Percentiles rank a stretch among this genome's conserved stretches.
Evolutionary conservation across 148 eudicot species (phyloP).

Genomic region (Chenopodium quinoa): DNA sequence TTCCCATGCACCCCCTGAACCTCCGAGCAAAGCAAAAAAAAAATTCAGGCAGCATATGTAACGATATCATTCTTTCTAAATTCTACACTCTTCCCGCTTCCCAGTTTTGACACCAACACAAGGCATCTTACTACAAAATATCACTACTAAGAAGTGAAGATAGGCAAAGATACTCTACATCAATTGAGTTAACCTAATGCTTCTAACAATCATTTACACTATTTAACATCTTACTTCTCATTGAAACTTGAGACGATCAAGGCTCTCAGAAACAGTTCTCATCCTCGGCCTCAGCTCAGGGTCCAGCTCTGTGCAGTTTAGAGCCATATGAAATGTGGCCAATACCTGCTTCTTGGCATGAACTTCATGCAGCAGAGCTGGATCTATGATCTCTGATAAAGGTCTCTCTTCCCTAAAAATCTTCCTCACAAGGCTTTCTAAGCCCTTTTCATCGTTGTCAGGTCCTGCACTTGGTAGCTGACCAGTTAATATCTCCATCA

Average conservation of each 20-base stretch:
- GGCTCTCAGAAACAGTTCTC: constrained; percentile 65
- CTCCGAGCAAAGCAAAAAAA: not conserved
- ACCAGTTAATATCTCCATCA: constrained; percentile 82
- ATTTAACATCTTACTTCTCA: constrained; percentile 25
- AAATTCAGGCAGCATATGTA: not conserved
- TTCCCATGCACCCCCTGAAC: not conserved
- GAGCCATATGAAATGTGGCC: constrained; percentile 76
- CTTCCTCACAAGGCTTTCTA: constrained; percentile 65
- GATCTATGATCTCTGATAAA: constrained; percentile 82
- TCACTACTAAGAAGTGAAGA: not conserved
- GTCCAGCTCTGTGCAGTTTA: constrained; percentile 75
- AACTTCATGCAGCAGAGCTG: constrained; percentile 68
- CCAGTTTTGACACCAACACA: not conserved
- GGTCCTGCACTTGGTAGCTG: constrained; percentile 44
- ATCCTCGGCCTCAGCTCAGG: constrained; percentile 87
- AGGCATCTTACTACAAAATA: constrained; percentile 7
- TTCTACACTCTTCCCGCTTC: not conserved
- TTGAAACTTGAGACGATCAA: constrained; percentile 59
- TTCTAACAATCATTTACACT: constrained; percentile 18
- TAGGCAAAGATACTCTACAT: constrained; percentile 25
- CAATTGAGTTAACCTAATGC: constrained; percentile 18
- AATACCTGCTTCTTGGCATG: constrained; percentile 84
- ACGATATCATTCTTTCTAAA: constrained; percentile 10
- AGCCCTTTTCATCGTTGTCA: constrained; percentile 51
- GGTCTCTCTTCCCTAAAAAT: constrained; percentile 74